Base-by-base conservation (phyloP, 2,329 filamentous ascomycete genomes). In the Penicillium sp. region DNA sequence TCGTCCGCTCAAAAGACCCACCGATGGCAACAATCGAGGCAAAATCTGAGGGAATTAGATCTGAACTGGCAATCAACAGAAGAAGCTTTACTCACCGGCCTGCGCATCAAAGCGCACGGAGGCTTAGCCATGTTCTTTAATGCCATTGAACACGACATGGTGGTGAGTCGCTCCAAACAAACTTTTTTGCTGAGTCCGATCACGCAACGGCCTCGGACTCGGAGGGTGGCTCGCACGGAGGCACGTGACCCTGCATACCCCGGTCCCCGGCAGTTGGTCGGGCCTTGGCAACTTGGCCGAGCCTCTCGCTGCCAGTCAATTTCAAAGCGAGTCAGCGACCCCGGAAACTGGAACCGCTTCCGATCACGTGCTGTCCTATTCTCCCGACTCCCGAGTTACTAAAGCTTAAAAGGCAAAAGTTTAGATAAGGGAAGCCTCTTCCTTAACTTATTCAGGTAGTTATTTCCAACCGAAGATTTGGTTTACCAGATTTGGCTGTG, bases 61-160 rank as follows among this genome's bases (percentile, higher is more conserved):
- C 13, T 10, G 12, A 41, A 41, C 28, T 29, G 9, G 12, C 19
- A 9, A 19, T 10, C 16, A 29, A 14, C 6, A 34, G 16, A 19
- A 2, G 9, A 19, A 27, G 13, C 4, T 27, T 30, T 14, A 41
- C 44, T 35, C 9, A 47, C 44, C 9, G 29, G 22, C 27, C 44
- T 41, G 29, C 44, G 40, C 29, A 41, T 34, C 16, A 35, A 22
- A 16, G 37, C 7, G 44, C 25, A 19, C 29, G 37, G 28, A 41
- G 44, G 29, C 29, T 37, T 29, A 34, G 44, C 37, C 37, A 47
- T 39, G 37, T 39, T 39, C 44, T 45, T 45, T 16, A 45, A 38
- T 28, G 37, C 36, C 42, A 45, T 45, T 11, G 42, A 38, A 45
- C 42, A 45, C 42, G 42, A 45, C 42, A 45, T 45, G 14, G 16